These are phyloP conservation scores for Fusarium nanum DNA, from an alignment of 2,329 filamentous ascomycete genomes.

Conservation along the genomic window DNA sequence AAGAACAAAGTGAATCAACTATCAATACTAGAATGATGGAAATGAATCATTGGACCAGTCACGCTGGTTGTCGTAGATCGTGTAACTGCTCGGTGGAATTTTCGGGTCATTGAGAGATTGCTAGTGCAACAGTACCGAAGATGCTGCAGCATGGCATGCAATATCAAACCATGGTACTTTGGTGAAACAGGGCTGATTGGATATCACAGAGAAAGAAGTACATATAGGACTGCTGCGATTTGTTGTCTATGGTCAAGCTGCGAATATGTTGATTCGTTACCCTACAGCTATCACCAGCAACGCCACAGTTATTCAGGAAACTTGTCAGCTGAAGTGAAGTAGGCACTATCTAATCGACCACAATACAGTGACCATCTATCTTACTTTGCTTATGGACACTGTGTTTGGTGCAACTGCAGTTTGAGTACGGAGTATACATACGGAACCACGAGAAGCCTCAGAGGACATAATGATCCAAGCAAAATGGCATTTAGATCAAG, in stretches of 20 bases:
- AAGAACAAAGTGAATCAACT: background rate
- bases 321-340: slow-evolving; percentile 22
- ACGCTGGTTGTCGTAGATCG: too few relatives aligned
- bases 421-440: background rate
- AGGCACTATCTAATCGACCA: background rate
- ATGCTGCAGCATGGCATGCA: background rate
- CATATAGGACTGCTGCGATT: background rate
- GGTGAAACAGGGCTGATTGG: background rate
- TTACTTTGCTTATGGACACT: background rate
- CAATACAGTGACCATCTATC: background rate
- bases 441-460: background rate
- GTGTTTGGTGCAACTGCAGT: slow-evolving; percentile 2
- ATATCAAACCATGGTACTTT: background rate
- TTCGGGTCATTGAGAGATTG: background rate
- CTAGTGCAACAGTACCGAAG: background rate
- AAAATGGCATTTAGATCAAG: background rate
- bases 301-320: background rate
- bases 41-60: background rate
- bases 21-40: background rate
- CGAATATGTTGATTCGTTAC: background rate
- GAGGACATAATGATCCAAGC: slow-evolving; percentile 1
- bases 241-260: background rate
- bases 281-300: slow-evolving; percentile 6
- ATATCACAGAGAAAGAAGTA: background rate
- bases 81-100: background rate